These are phyloP conservation scores for Takashimella koratensis DNA, from an alignment of 1,284 basidiomycete genomes.

Conservation along the genomic window DNA sequence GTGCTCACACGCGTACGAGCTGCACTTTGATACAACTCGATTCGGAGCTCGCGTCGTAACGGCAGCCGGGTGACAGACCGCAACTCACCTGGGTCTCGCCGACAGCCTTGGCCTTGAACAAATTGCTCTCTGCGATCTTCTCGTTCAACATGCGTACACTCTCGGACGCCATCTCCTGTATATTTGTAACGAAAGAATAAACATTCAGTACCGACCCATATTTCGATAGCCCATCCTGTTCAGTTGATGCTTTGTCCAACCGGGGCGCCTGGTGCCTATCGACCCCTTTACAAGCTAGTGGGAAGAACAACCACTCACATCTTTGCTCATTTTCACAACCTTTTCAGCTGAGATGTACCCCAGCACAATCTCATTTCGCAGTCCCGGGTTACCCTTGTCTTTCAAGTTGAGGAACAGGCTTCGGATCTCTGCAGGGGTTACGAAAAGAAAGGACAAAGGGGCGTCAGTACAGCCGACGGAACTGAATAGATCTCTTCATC, in stretches of 20 bases:
- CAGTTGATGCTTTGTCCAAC: too few relatives aligned
- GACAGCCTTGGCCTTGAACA: conserved; percentile 88
- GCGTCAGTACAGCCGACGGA: neutral
- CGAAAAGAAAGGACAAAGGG: neutral
- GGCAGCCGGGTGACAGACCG: neutral
- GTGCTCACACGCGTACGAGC: too few relatives aligned
- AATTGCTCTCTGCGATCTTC: conserved; percentile 79
- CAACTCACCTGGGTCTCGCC: conserved; percentile 63
- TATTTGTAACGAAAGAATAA: too few relatives aligned
- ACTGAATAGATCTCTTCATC: too few relatives aligned
- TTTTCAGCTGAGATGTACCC: conserved; percentile 69
- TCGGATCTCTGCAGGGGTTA: conserved; percentile 73
- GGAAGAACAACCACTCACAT: too few relatives aligned
- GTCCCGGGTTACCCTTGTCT: conserved; percentile 86
- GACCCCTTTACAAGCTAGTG: too few relatives aligned
- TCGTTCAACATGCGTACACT: conserved; percentile 78
- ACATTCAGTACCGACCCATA: too few relatives aligned
- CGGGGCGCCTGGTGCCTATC: too few relatives aligned
- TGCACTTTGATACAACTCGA: too few relatives aligned
- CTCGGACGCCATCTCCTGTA: conserved; percentile 91
- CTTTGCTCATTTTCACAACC: conserved; percentile 76
- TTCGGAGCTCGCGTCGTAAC: neutral
- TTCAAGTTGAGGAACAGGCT: conserved; percentile 90
- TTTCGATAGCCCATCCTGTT: too few relatives aligned
- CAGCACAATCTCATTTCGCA: conserved; percentile 78